Conservation (phyloP, 805 yeast genomes). For the Starmerella tilneyi region DNA sequence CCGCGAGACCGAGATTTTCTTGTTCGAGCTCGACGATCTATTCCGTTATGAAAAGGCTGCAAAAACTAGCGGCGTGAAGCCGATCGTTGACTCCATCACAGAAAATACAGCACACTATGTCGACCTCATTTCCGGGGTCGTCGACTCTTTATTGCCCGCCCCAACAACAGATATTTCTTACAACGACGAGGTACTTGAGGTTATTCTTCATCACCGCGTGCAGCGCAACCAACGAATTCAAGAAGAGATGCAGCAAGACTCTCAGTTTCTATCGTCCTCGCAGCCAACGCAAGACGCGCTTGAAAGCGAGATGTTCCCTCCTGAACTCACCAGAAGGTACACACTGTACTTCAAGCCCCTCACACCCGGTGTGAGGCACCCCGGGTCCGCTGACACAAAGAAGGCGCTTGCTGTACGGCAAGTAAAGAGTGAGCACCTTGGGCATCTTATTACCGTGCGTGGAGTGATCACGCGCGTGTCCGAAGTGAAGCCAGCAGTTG, state of each 20-base stretch:
- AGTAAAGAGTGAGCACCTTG: constrained; percentile 71
- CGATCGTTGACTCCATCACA: constrained; percentile 48
- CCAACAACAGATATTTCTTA: constrained; percentile 74
- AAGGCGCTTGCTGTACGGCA: constrained; percentile 73
- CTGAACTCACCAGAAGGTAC: constrained; percentile 79
- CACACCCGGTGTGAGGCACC: constrained; percentile 31
- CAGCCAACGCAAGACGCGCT: constrained; percentile 13
- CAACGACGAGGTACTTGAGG: constrained; percentile 85
- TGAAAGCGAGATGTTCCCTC: constrained; percentile 50
- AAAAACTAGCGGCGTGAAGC: constrained; percentile 30
- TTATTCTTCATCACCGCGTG: constrained; percentile 79
- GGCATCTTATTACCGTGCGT: constrained; percentile 77
- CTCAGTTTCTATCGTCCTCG: constrained; percentile 3
- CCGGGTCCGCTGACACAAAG: constrained; percentile 16
- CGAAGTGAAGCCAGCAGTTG: constrained; percentile 87
- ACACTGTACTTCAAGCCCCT: constrained; percentile 77
- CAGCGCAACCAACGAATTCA: constrained; percentile 66
- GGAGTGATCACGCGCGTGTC: constrained; percentile 94
- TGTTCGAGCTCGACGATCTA: constrained; percentile 77
- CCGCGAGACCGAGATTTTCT: constrained; percentile 59
- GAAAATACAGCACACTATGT: constrained; percentile 69
- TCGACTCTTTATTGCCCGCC: constrained; percentile 75
- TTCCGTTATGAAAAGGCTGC: constrained; percentile 49
- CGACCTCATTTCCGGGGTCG: constrained; percentile 62
- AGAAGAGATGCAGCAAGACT: constrained; percentile 45